These are phyloP conservation scores for Aspergillus campestris DNA, from an alignment of 495 filamentous ascomycete genomes.

Conservation along the genomic window DNA sequence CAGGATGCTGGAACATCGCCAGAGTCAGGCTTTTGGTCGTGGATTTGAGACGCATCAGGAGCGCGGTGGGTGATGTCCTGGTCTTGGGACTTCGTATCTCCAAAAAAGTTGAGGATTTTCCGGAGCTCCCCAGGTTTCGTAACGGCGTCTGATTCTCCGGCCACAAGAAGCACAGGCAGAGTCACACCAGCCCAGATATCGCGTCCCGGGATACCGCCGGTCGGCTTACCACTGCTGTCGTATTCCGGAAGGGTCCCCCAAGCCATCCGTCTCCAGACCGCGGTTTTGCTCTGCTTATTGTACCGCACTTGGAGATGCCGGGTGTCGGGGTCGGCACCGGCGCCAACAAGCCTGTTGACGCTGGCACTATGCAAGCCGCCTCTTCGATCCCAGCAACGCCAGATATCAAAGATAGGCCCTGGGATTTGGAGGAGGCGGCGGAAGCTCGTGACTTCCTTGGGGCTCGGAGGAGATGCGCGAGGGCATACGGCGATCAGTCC, in stretches of 20 bases:
- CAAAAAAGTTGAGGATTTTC: slow-evolving; percentile 56
- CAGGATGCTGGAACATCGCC: slow-evolving; percentile 14
- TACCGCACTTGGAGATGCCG: slow-evolving; percentile 72
- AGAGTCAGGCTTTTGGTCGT: slow-evolving; percentile 15
- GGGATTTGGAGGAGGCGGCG: slow-evolving; percentile 58
- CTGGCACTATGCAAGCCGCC: slow-evolving; percentile 72
- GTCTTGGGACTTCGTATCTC: slow-evolving; percentile 17
- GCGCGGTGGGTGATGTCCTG: slow-evolving; percentile 34
- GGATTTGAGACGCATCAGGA: slow-evolving; percentile 36
- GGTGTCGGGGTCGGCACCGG: slow-evolving; percentile 61
- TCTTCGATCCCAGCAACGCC: slow-evolving; percentile 70
- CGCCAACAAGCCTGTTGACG: slow-evolving; percentile 71
- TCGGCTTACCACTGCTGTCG: slow-evolving; percentile 30
- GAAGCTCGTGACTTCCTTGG: slow-evolving; percentile 42
- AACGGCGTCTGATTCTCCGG: slow-evolving; percentile 67
- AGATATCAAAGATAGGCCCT: slow-evolving; percentile 62
- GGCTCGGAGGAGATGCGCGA: slow-evolving; percentile 49
- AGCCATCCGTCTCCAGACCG: slow-evolving; percentile 79
- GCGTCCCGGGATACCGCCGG: slow-evolving; percentile 59
- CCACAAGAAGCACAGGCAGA: slow-evolving; percentile 68
- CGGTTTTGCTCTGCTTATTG: slow-evolving; percentile 73
- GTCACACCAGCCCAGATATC: slow-evolving; percentile 66
- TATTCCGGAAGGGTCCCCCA: slow-evolving; percentile 58
- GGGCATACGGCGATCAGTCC: slow-evolving; percentile 80
- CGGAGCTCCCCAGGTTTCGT: slow-evolving; percentile 62